phyloP scores from a whole-genome alignment of 306 rosid species.

The Sechiopsis laciniata region DNA sequence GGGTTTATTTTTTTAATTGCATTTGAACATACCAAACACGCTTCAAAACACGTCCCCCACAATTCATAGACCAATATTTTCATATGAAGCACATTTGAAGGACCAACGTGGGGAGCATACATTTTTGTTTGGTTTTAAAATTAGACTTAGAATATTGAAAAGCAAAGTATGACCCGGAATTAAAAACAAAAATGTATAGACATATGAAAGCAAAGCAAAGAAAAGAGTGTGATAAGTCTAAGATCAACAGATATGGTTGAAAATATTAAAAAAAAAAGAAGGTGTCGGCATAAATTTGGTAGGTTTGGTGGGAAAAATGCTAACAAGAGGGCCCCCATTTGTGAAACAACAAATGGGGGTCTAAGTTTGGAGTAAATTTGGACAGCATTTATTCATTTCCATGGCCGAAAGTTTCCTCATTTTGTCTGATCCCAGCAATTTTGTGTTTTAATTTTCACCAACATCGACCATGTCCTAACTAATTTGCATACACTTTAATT shows the following conservation, averaged over 20 bases:
- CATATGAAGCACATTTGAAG: not conserved
- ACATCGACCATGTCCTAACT: not conserved
- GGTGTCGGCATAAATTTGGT: conserved; percentile 11
- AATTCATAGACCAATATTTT: not conserved
- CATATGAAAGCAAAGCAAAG: not conserved
- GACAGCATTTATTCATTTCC: too few species aligned
- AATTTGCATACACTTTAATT: too few species aligned
- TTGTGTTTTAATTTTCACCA: not conserved
- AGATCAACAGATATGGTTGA: conserved; percentile 3
- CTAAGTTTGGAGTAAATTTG: not conserved
- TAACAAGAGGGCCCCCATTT: not conserved
- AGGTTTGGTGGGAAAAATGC: not conserved
- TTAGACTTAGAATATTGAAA: not conserved
- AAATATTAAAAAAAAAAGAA: not conserved
- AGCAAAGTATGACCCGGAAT: not conserved
- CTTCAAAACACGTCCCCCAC: not conserved
- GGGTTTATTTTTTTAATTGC: too few species aligned
- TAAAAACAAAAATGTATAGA: not conserved
- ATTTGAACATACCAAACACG: not conserved
- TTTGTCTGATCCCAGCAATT: not conserved
- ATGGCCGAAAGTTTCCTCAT: too few species aligned
- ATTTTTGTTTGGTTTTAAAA: not conserved
- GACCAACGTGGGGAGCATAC: conserved; percentile 1
- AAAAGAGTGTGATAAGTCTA: not conserved
- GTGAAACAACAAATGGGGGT: not conserved